Conservation (phyloP, 352 stramenopile genomes). For the Pythium rhizo-oryzae region DNA sequence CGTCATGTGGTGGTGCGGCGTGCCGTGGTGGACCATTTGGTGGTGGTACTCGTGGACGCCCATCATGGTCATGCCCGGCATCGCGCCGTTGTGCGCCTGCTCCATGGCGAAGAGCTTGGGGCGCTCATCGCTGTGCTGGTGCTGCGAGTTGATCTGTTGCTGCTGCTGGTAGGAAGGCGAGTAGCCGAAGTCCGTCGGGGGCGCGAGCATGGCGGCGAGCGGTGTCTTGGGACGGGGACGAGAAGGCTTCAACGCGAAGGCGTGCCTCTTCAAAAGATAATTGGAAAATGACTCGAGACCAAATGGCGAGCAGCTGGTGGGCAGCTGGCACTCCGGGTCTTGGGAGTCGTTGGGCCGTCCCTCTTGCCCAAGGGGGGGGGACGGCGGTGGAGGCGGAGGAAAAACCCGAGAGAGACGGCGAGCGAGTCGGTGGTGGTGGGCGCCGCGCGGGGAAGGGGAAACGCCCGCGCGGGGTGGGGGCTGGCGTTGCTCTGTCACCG, state of each 20-base stretch:
- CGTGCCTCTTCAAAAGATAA: conserved; percentile 29
- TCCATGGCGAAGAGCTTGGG: conserved; percentile 60
- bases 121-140: conserved; percentile 53
- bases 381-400: not conserved
- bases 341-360: not conserved
- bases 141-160: conserved; percentile 29
- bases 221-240: not conserved
- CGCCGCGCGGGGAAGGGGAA: not conserved
- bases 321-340: conserved; percentile 14
- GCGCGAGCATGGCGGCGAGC: conserved; percentile 43
- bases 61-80: conserved; percentile 40
- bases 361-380: not conserved
- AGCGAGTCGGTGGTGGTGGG: conserved; percentile 7
- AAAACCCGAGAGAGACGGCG: not conserved
- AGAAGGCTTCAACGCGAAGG: conserved; percentile 1
- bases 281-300: conserved; percentile 32
- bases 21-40: conserved; percentile 41
- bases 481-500: not conserved
- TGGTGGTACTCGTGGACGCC: conserved; percentile 33
- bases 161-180: conserved; percentile 36
- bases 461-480: not conserved
- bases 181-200: conserved; percentile 52
- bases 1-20: conserved; percentile 35
- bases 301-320: conserved; percentile 31
- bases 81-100: conserved; percentile 27